Percentiles rank a stretch among this genome's conserved stretches.
Evolutionary conservation across 345 rosid species (phyloP).

Genomic region (Rubroshorea leprosula): DNA sequence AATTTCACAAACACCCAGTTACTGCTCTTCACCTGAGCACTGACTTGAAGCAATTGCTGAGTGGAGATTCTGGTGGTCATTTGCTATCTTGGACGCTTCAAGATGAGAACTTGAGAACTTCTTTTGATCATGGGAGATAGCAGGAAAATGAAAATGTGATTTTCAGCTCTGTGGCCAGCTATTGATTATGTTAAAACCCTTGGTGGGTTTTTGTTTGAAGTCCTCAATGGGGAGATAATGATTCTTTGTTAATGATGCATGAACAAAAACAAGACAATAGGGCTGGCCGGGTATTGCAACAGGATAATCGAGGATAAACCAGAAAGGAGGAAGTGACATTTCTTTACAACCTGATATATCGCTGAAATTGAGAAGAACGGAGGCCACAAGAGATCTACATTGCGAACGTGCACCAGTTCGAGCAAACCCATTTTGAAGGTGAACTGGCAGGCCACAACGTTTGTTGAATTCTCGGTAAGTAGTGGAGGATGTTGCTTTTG

Average conservation of each 20-base stretch:
- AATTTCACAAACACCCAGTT: constrained; percentile 82
- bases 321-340: constrained; percentile 3
- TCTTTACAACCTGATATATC: not conserved
- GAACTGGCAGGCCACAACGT: constrained; percentile 7
- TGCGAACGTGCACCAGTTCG: not conserved
- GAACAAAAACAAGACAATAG: constrained; percentile 16
- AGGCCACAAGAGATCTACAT: constrained; percentile 6
- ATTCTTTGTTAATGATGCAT: constrained; percentile 7
- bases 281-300: constrained; percentile 26
- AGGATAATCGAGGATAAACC: constrained; percentile 2
- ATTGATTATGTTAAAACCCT: constrained; percentile 15
- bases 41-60: constrained; percentile 87
- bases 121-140: constrained; percentile 47
- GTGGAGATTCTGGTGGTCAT: constrained; percentile 89
- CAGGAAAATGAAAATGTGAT: constrained; percentile 3
- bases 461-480: constrained; percentile 20
- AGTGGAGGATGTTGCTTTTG: constrained; percentile 22
- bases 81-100: constrained; percentile 82
- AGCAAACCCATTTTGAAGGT: not conserved
- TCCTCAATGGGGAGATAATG: constrained; percentile 2
- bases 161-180: constrained; percentile 16
- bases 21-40: constrained; percentile 73
- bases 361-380: constrained; percentile 6
- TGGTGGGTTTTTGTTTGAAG: constrained; percentile 12
- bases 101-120: constrained; percentile 66